phyloP scores from a whole-genome alignment of 495 filamentous ascomycete species.

The Penicillium nucicola region DNA sequence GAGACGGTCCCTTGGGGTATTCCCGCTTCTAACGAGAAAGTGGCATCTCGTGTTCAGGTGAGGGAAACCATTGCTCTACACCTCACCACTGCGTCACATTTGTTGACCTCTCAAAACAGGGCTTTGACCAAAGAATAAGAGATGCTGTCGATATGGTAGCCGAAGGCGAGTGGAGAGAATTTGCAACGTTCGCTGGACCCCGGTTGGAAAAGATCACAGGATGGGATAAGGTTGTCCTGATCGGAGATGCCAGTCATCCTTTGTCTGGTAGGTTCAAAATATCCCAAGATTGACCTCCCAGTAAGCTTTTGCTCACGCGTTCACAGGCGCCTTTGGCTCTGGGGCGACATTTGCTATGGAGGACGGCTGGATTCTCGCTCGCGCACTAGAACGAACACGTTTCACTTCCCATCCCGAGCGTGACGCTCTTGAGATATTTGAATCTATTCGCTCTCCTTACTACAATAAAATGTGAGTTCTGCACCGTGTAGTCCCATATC shows the following conservation, averaged over 20 bases:
- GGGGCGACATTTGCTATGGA: constrained; percentile 51
- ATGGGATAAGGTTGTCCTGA: constrained; percentile 44
- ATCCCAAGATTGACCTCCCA: neutral
- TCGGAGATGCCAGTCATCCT: constrained; percentile 50
- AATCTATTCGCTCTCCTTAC: constrained; percentile 42
- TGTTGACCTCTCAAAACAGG: constrained; percentile 16
- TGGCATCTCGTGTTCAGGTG: constrained; percentile 31
- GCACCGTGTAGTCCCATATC: too few species aligned
- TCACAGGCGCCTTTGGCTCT: constrained; percentile 39
- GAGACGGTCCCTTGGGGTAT: constrained; percentile 46
- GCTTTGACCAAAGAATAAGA: constrained; percentile 31
- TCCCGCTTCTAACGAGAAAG: constrained; percentile 37
- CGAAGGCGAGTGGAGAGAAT: constrained; percentile 41
- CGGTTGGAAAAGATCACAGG: constrained; percentile 33
- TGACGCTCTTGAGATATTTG: constrained; percentile 39
- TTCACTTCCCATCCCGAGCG: constrained; percentile 13
- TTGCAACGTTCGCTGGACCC: constrained; percentile 39
- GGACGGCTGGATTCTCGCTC: constrained; percentile 47
- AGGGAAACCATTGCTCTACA: neutral
- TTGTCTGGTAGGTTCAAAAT: constrained; percentile 27
- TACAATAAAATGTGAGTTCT: constrained; percentile 26
- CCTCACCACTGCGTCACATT: neutral
- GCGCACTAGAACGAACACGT: constrained; percentile 30
- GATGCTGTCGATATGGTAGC: constrained; percentile 33
- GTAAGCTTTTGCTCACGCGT: neutral